A percentile compares a stretch with the other conserved stretches of the same genome.
Evolutionary conservation across 1,284 basidiomycete species (phyloP).

Genomic region (Schizophyllum commune): DNA sequence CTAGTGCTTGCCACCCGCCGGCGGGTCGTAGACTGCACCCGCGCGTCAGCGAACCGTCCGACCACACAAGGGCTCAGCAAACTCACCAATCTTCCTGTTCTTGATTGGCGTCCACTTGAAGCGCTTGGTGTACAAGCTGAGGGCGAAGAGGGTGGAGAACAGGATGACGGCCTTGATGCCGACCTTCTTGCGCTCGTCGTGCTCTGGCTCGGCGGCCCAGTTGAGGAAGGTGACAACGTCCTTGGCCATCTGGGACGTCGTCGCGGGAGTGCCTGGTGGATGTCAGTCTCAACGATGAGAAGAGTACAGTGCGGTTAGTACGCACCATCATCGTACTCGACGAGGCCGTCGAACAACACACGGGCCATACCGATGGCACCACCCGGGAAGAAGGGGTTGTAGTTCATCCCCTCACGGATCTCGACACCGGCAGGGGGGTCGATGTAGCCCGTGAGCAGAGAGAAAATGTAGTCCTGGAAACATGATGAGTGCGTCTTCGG

Average conservation of each 20-base stretch:
- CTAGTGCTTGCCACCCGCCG: not conserved
- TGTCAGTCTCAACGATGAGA: no score
- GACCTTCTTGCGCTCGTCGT: constrained; percentile 95
- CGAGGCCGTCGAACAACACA: constrained; percentile 90
- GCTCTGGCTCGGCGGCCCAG: constrained; percentile 97
- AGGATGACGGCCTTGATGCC: constrained; percentile 92
- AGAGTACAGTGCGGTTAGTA: not conserved
- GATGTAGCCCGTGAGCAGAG: constrained; percentile 94
- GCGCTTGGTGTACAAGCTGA: constrained; percentile 87
- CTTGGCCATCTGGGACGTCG: constrained; percentile 99
- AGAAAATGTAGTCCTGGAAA: constrained; percentile 91
- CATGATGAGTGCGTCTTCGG: not conserved
- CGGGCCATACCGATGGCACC: constrained; percentile 99
- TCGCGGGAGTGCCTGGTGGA: constrained; percentile 81
- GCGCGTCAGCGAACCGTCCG: no score
- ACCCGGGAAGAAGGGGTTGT: constrained; percentile 97
- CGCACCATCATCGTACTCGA: constrained; percentile 90
- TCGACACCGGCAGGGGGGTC: constrained; percentile 96
- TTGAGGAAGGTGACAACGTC: constrained; percentile 93
- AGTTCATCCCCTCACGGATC: constrained; percentile 96
- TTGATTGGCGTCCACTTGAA: constrained; percentile 94
- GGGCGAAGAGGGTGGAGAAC: constrained; percentile 75
- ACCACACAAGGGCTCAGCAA: constrained; percentile 2
- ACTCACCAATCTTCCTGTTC: constrained; percentile 84
- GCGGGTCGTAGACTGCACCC: no score